Evolutionary conservation across 2,329 filamentous ascomycete species (phyloP).

Genomic region (Tolypocladium inflatum): DNA sequence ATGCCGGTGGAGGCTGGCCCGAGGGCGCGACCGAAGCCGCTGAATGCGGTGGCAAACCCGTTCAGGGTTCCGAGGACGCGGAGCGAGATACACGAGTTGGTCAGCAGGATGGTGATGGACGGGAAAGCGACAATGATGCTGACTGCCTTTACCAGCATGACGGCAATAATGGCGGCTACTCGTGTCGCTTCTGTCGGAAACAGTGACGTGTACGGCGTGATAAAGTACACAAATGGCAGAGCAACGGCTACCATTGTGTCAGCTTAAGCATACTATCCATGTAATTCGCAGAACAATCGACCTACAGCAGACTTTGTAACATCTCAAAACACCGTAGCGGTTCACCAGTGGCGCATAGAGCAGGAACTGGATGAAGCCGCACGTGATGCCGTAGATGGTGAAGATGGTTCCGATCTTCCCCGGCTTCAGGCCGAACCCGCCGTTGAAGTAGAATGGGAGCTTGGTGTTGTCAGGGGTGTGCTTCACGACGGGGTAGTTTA

Average conservation of each 20-base stretch:
- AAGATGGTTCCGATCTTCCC: constrained; percentile 77
- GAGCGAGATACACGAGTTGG: constrained; percentile 71
- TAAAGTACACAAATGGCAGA: constrained; percentile 67
- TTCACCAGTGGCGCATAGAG: constrained; percentile 70
- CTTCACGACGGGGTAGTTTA: constrained; percentile 60
- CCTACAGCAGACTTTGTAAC: constrained; percentile 55
- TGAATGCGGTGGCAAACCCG: constrained; percentile 76
- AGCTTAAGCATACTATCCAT: not conserved
- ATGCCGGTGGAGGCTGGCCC: constrained; percentile 69
- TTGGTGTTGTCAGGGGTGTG: constrained; percentile 48
- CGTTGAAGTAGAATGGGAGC: constrained; percentile 72
- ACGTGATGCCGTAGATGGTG: constrained; percentile 69
- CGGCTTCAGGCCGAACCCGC: constrained; percentile 68
- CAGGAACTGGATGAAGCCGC: constrained; percentile 77
- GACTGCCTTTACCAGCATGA: constrained; percentile 68
- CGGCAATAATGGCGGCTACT: constrained; percentile 49
- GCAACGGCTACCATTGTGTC: constrained; percentile 35
- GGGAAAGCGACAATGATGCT: constrained; percentile 80
- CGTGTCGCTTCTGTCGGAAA: constrained; percentile 38
- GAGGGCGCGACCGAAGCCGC: constrained; percentile 66
- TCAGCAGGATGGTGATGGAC: constrained; percentile 80
- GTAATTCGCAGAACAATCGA: not conserved
- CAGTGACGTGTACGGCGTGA: constrained; percentile 74
- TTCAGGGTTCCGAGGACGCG: constrained; percentile 77
- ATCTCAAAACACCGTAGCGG: constrained; percentile 63